Evolutionary conservation across 371 early-diverging fungal genomes (phyloP).

Genomic region (Cokeromyces recurvatus): DNA sequence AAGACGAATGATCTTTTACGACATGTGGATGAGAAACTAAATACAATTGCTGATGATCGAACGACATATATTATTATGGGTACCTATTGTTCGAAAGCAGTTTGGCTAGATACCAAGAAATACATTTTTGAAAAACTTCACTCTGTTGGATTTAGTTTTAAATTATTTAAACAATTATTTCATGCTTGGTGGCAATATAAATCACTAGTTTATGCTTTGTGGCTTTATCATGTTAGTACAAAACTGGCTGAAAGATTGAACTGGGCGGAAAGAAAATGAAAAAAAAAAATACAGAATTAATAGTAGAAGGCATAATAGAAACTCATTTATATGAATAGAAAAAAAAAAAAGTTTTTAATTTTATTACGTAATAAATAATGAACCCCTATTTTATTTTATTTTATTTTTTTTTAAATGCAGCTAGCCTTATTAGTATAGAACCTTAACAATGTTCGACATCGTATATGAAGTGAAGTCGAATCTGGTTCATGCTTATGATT

Average conservation of each 20-base stretch:
- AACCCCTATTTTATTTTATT: no score
- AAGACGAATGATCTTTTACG: slow-evolving; percentile 90
- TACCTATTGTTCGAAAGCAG: slow-evolving; percentile 48
- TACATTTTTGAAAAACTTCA: slow-evolving; percentile 30
- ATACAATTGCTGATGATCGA: slow-evolving; percentile 21
- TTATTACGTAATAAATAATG: no score
- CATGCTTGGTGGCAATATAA: slow-evolving; percentile 44
- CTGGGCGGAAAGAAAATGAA: not conserved
- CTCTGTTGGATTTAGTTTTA: slow-evolving; percentile 22
- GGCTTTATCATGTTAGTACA: slow-evolving; percentile 26
- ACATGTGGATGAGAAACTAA: slow-evolving; percentile 46
- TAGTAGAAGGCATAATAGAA: no score
- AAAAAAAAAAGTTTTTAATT: no score
- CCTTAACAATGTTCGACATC: no score
- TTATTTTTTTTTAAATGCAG: no score
- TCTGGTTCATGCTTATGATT: no score
- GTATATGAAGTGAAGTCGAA: no score
- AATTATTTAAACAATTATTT: slow-evolving; percentile 23
- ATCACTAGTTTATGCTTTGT: slow-evolving; percentile 23
- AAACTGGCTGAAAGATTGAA: slow-evolving; percentile 6
- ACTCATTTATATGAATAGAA: no score
- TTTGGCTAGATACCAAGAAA: slow-evolving; percentile 34
- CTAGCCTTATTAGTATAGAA: no score
- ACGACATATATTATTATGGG: slow-evolving; percentile 54
- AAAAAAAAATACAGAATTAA: not conserved